A percentile compares a stretch with the other conserved stretches of the same genome.
These are phyloP conservation scores for Skeletonema marinoi DNA, from an alignment of 108 stramenopile genomes.

Conservation along the genomic window DNA sequence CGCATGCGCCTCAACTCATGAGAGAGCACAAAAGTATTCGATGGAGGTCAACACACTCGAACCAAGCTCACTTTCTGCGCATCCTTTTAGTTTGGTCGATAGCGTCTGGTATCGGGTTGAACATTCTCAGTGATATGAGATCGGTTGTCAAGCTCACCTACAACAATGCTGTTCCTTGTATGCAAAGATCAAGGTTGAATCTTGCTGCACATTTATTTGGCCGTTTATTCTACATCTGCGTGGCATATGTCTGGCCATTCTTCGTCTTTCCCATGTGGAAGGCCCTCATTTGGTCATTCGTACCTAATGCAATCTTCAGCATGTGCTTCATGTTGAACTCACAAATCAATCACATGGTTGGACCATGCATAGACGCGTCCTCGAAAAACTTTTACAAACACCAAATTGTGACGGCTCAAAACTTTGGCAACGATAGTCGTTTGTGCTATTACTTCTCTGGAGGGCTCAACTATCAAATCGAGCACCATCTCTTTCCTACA, in stretches of 20 bases:
- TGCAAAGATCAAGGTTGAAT: constrained; percentile 25
- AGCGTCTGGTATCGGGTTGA: constrained; percentile 47
- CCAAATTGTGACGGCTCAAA: constrained; percentile 58
- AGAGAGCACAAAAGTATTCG: constrained; percentile 55
- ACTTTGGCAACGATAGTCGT: constrained; percentile 50
- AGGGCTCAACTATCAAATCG: constrained; percentile 59
- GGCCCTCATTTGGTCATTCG: constrained; percentile 49
- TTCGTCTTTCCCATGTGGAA: constrained; percentile 47
- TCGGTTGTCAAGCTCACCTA: constrained; percentile 51
- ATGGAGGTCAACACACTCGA: constrained; percentile 47
- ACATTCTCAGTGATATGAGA: constrained; percentile 49
- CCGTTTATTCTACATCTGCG: constrained; percentile 34
- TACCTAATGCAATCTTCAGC: constrained; percentile 48
- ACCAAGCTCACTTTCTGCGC: constrained; percentile 25
- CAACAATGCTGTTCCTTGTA: constrained; percentile 58
- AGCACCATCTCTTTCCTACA: constrained; percentile 60
- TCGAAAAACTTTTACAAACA: constrained; percentile 55
- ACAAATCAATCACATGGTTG: constrained; percentile 59
- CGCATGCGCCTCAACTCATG: constrained; percentile 62
- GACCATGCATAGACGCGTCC: constrained; percentile 45
- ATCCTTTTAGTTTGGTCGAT: constrained; percentile 54
- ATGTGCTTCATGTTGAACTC: constrained; percentile 58
- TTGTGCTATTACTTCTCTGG: constrained; percentile 52
- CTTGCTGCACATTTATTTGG: constrained; percentile 44
- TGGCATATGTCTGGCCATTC: constrained; percentile 53